Evolutionary conservation across 129 eudicot genomes (phyloP).

Genomic region (Flaveria robusta): DNA sequence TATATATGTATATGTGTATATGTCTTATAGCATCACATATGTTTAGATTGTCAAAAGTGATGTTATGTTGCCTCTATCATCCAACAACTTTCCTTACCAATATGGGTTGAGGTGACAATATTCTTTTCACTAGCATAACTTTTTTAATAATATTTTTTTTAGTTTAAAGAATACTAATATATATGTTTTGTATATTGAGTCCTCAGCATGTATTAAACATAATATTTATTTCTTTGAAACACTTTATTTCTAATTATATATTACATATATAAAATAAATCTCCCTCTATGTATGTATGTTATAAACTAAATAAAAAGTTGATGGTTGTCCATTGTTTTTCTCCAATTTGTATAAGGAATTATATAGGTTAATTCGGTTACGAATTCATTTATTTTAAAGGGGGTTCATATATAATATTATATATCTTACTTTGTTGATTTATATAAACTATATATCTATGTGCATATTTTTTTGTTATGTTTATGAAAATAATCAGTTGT

Average conservation of each 20-base stretch:
- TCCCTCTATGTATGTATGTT: too few relatives aligned
- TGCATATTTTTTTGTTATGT: too few relatives aligned
- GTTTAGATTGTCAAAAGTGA: constrained; percentile 1
- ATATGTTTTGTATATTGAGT: not conserved
- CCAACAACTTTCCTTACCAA: not conserved
- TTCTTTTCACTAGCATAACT: not conserved
- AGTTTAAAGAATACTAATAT: not conserved
- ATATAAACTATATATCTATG: too few relatives aligned
- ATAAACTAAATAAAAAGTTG: too few relatives aligned
- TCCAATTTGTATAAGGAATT: too few relatives aligned
- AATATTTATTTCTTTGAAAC: not conserved
- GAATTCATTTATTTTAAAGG: too few relatives aligned
- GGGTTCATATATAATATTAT: too few relatives aligned
- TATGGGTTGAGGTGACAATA: constrained; percentile 9
- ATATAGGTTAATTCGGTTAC: too few relatives aligned
- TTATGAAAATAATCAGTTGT: too few relatives aligned
- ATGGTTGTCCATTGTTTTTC: too few relatives aligned
- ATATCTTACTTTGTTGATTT: too few relatives aligned
- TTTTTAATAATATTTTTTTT: not conserved
- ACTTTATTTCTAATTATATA: not conserved
- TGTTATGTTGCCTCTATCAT: not conserved
- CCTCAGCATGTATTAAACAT: not conserved
- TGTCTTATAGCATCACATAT: not conserved
- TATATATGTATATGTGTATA: not conserved
- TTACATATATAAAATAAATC: too few relatives aligned